Evolutionary conservation across 805 yeast genomes (phyloP).

Genomic region (Suhomyces faveliae): DNA sequence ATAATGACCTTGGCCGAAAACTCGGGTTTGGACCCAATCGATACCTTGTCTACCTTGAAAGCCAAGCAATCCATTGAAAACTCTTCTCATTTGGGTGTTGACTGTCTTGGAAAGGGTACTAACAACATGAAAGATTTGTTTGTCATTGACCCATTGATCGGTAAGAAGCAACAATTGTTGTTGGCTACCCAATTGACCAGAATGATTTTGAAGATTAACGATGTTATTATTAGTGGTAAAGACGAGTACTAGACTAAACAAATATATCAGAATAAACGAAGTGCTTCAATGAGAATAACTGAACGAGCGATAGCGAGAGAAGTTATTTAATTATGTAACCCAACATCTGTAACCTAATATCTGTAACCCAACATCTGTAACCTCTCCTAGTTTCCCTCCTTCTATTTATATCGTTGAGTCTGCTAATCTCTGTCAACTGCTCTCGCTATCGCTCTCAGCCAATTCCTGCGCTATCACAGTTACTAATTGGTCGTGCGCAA

Average conservation of each 20-base stretch:
- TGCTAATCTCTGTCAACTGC: no score
- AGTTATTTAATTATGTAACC: no score
- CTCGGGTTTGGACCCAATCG: constrained; percentile 93
- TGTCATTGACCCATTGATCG: constrained; percentile 95
- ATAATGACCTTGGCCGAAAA: constrained; percentile 97
- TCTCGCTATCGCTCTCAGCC: no score
- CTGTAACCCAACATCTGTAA: no score
- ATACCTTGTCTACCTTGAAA: constrained; percentile 79
- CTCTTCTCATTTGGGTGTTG: constrained; percentile 80
- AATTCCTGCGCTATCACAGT: no score
- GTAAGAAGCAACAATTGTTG: constrained; percentile 92
- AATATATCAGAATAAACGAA: no score
- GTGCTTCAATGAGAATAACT: no score
- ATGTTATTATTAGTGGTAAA: constrained; percentile 88
- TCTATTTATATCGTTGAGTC: no score
- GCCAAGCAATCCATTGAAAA: constrained; percentile 77
- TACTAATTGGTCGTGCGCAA: background rate
- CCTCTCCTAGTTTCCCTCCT: no score
- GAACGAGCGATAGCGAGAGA: no score
- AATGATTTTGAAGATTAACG: constrained; percentile 96
- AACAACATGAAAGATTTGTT: constrained; percentile 92
- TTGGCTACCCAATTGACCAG: constrained; percentile 96
- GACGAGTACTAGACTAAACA: constrained; percentile 54
- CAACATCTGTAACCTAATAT: no score
- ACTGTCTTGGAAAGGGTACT: constrained; percentile 84